Percentiles rank a stretch among this genome's conserved stretches.
These are phyloP conservation scores for Heterococcus sp. DNA, from an alignment of 108 stramenopile species.

Conservation along the genomic window DNA sequence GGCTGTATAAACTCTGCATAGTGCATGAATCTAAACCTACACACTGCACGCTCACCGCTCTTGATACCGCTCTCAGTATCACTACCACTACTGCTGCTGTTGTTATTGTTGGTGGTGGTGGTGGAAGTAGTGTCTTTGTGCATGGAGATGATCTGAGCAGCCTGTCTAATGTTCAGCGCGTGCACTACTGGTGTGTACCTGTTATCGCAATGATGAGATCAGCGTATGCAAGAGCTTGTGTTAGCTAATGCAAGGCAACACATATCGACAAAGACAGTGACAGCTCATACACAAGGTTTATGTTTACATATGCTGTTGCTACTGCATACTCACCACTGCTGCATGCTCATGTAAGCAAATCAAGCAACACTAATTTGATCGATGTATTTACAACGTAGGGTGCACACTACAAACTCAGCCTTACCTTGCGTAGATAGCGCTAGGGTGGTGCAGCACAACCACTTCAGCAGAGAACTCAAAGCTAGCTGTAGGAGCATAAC, in stretches of 20 bases:
- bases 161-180: constrained; percentile 45
- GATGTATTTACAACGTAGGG: no score
- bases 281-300: no score
- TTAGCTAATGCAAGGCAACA: no score
- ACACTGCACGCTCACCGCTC: not conserved
- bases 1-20: constrained; percentile 11
- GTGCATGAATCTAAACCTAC: constrained; percentile 23
- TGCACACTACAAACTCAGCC: no score
- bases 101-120: not conserved
- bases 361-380: no score
- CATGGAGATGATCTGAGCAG: constrained; percentile 36
- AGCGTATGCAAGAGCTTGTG: no score
- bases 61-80: not conserved
- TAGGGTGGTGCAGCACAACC: constrained; percentile 24
- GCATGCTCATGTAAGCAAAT: no score
- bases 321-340: no score
- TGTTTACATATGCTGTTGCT: no score
- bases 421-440: no score
- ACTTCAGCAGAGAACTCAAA: constrained; percentile 42
- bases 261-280: no score
- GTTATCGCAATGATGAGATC: no score
- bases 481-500: constrained; percentile 9
- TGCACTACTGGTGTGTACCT: constrained; percentile 34
- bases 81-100: not conserved
- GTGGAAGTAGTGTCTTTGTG: not conserved